Conservation (phyloP, 257 asterid genomes). For the Fraxinus cuspidata region DNA sequence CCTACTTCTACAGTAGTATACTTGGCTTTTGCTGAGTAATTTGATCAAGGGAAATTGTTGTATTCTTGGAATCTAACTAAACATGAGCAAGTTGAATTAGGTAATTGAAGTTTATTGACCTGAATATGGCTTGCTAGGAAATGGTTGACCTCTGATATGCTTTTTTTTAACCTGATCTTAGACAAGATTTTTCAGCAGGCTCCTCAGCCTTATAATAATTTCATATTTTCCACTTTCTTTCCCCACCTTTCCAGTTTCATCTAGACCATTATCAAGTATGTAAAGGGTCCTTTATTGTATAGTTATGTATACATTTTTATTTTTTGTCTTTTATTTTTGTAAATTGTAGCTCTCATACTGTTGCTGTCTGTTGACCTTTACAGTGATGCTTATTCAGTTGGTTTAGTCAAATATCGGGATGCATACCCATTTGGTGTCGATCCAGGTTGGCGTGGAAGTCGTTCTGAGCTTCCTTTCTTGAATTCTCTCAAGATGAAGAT, state of each 20-base stretch:
- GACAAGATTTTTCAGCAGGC: constrained; percentile 9
- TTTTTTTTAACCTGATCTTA: constrained; percentile 12
- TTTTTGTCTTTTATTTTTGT: constrained; percentile 16
- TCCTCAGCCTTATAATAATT: neutral
- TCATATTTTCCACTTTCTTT: constrained; percentile 9
- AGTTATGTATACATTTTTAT: constrained; percentile 6
- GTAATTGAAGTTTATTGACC: constrained; percentile 12
- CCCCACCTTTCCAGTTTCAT: constrained; percentile 1
- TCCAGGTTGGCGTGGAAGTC: constrained; percentile 97
- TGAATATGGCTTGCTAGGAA: constrained; percentile 9
- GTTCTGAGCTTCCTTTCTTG: constrained; percentile 90
- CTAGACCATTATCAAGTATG: neutral
- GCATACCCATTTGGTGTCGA: constrained; percentile 96
- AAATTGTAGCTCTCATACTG: constrained; percentile 14
- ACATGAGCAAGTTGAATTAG: constrained; percentile 1
- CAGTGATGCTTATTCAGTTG: constrained; percentile 71
- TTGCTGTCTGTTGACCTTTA: constrained; percentile 30
- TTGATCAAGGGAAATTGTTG: neutral
- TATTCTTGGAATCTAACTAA: constrained; percentile 3
- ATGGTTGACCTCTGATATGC: neutral
- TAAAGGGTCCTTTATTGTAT: constrained; percentile 4
- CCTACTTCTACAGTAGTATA: neutral
- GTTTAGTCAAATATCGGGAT: constrained; percentile 66
- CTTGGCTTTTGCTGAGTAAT: neutral
- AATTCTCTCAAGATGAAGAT: constrained; percentile 94